phyloP scores from a whole-genome alignment of 805 yeast genomes.

The Candida insectalens region DNA sequence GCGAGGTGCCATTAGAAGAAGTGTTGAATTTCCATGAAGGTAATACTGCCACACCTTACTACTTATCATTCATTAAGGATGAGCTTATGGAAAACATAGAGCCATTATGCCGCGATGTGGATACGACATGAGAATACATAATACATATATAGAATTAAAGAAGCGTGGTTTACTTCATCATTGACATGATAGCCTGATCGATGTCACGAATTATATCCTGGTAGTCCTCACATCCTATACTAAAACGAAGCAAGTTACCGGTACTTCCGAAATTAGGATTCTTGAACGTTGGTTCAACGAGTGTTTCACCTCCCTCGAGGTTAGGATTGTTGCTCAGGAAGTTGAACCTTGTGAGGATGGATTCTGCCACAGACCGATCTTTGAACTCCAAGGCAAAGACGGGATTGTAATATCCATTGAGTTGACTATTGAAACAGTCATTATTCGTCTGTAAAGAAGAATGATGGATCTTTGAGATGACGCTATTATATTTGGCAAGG shows the following conservation, averaged over 20 bases:
- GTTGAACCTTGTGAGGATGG: slow-evolving; percentile 34
- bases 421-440: slow-evolving; percentile 28
- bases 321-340: slow-evolving; percentile 41
- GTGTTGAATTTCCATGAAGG: slow-evolving; percentile 57
- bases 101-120: slow-evolving; percentile 48
- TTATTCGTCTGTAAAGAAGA: slow-evolving; percentile 37
- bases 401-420: slow-evolving; percentile 34
- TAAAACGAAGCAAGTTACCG: slow-evolving; percentile 32
- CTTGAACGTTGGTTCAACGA: slow-evolving; percentile 35
- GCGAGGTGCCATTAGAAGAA: slow-evolving; percentile 60
- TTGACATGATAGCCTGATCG: slow-evolving; percentile 27
- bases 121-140: no score
- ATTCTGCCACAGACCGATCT: slow-evolving; percentile 27
- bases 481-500: slow-evolving; percentile 22
- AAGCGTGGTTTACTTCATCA: slow-evolving; percentile 4
- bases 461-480: slow-evolving; percentile 29
- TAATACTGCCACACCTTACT: slow-evolving; percentile 91
- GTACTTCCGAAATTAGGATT: slow-evolving; percentile 20
- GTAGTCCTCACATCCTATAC: slow-evolving; percentile 45
- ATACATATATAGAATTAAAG: not conserved
- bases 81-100: slow-evolving; percentile 48
- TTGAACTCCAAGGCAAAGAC: slow-evolving; percentile 35
- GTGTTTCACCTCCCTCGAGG: slow-evolving; percentile 39
- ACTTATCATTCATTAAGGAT: slow-evolving; percentile 71
- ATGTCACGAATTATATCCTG: slow-evolving; percentile 42